Evolutionary conservation across 305 asterid genomes (phyloP).

Genomic region (Fraxinus platypoda): DNA sequence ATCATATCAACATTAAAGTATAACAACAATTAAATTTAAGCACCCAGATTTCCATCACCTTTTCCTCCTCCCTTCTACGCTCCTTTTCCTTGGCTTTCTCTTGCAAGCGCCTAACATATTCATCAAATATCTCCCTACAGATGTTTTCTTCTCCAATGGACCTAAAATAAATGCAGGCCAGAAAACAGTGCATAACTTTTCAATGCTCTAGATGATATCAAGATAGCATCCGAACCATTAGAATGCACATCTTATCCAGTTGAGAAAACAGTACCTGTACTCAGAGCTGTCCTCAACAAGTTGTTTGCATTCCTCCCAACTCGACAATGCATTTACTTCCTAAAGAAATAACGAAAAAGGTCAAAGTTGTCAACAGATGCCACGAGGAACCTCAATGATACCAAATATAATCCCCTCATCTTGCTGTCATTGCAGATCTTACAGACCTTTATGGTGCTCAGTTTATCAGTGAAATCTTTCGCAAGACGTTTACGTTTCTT

Average conservation of each 20-base stretch:
- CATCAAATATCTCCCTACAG: conserved; percentile 74
- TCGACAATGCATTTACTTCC: conserved; percentile 73
- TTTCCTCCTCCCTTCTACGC: conserved; percentile 89
- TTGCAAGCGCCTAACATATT: conserved; percentile 66
- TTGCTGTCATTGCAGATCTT: conserved; percentile 21
- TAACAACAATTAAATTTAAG: not conserved
- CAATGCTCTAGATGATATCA: conserved; percentile 10
- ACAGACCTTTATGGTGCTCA: conserved; percentile 69
- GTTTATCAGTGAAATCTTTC: conserved; percentile 72
- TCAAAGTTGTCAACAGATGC: not conserved
- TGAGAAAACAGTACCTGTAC: conserved; percentile 56
- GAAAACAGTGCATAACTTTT: conserved; percentile 9
- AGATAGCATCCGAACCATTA: not conserved
- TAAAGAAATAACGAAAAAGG: conserved; percentile 23
- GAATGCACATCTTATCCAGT: conserved; percentile 11
- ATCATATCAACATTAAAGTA: conserved; percentile 2
- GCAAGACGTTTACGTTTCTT: conserved; percentile 86
- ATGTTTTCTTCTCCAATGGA: conserved; percentile 79
- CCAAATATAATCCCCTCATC: conserved; percentile 1
- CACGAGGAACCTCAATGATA: conserved; percentile 4
- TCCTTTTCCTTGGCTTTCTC: conserved; percentile 89
- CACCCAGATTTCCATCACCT: conserved; percentile 44
- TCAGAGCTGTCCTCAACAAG: conserved; percentile 81
- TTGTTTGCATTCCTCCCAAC: conserved; percentile 84
- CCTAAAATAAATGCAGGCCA: conserved; percentile 39